Evolutionary conservation across 345 rosid genomes (phyloP).

Genomic region (rapeseed (Brassica napus)): DNA sequence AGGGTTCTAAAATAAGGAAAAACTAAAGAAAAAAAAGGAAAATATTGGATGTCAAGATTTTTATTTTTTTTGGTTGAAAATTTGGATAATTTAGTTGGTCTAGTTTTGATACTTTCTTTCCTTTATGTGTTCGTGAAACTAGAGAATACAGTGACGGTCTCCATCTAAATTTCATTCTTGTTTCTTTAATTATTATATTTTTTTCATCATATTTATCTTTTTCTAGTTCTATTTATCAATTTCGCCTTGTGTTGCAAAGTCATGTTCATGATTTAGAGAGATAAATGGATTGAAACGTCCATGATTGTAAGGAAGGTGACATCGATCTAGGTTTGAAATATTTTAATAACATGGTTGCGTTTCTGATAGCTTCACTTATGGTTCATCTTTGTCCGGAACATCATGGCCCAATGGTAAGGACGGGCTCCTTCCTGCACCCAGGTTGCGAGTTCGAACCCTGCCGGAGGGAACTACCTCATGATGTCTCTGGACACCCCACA

Average conservation of each 20-base stretch:
- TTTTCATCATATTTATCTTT: too few species aligned
- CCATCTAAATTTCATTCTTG: background rate
- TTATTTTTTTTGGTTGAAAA: background rate
- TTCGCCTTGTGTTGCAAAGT: too few species aligned
- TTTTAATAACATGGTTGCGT: conserved; percentile 59
- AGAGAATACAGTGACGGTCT: background rate
- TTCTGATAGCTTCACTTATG: conserved; percentile 74
- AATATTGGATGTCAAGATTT: background rate
- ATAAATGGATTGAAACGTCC: conserved; percentile 43
- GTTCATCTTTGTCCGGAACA: conserved; percentile 45
- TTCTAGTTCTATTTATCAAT: background rate
- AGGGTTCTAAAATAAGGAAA: background rate
- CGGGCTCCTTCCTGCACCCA: too few species aligned
- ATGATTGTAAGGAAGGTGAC: conserved; percentile 69
- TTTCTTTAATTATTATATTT: too few species aligned
- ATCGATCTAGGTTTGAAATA: conserved; percentile 48
- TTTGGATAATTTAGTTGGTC: background rate
- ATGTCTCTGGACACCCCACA: conserved; percentile 49
- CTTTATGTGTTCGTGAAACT: background rate
- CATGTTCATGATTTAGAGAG: background rate
- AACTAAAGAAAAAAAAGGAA: background rate
- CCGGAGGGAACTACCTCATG: too few species aligned
- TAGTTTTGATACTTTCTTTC: too few species aligned
- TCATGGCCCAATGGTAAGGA: too few species aligned
- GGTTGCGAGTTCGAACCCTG: too few species aligned